Evolutionary conservation across 768 basidiomycete genomes (phyloP), one percentile per base, ranked within the genome.

Genomic region (Fibroporia radiculosa): DNA sequence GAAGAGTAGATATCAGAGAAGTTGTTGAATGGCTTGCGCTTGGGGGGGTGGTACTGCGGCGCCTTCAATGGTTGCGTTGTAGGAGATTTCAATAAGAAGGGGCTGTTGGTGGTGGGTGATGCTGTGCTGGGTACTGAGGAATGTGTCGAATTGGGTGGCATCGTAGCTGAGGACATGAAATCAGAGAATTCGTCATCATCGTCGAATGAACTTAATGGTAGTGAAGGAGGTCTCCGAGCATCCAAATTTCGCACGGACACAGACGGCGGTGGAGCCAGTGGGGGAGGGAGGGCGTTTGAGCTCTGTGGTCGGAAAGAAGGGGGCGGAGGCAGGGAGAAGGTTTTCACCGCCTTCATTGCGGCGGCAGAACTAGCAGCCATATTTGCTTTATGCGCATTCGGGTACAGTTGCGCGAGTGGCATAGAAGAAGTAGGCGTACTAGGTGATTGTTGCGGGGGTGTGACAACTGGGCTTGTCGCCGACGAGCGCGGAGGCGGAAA

Each of bases 1-100:
- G 67, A 63, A 3, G 65, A 61, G 42, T 62, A 49, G 53, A 76
- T 74, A 29, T 77, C 76, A 4, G 72, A 66, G 52, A 81, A 84
- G 38, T 80, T 77, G 44, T 69, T 25, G 26, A 46, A 41, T n/a
- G 26, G 7, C 14, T 41, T 16, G 22, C 16, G 8, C 6, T 12
- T 3, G n/a, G 40, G n/a, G n/a, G n/a, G n/a, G n/a, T n/a, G n/a
- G n/a, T n/a, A n/a, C n/a, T n/a, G n/a, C n/a, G n/a, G n/a, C n/a
- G n/a, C n/a, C n/a, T n/a, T n/a, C n/a, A 10, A 20, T 24, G 12
- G 40, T n/a, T 7, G 40, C 28, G 18, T 11, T 11, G 41, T 22
- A 20, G 41, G 29, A n/a, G 41, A 19, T 26, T 13, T 26, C 13
- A 23, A n/a, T 11, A n/a, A 23, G 6, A 27, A 29, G 6, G 18